These are phyloP conservation scores for Nakaseomyces bracarensis DNA, from an alignment of 1,139 yeast genomes.

Conservation along the genomic window DNA sequence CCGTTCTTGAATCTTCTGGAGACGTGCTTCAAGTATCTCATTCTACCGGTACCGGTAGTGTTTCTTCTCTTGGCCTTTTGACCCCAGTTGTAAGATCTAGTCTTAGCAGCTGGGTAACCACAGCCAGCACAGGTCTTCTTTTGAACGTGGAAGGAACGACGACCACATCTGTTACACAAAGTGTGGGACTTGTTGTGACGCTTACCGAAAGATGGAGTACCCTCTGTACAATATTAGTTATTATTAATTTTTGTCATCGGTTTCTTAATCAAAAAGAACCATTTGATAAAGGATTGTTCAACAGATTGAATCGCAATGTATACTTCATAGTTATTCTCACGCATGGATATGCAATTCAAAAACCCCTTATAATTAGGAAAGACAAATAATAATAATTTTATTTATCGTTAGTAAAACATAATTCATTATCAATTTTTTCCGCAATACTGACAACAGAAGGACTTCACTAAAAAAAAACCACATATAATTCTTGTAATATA, in stretches of 20 bases:
- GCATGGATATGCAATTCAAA: too few species aligned
- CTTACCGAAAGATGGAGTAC: constrained; percentile 99
- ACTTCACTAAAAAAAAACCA: too few species aligned
- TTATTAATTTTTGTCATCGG: not conserved
- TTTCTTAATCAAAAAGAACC: not conserved
- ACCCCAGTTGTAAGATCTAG: constrained; percentile 99
- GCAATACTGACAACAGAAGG: too few species aligned
- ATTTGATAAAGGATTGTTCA: too few species aligned
- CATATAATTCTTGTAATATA: too few species aligned
- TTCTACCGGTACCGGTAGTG: constrained; percentile 99
- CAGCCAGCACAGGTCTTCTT: constrained; percentile 98
- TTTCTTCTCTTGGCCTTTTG: constrained; percentile 98
- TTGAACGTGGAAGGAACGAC: constrained; percentile 98
- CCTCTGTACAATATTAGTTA: constrained; percentile 48
- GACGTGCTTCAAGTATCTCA: constrained; percentile 95
- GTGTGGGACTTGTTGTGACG: constrained; percentile 99
- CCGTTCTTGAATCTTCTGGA: constrained; percentile 98
- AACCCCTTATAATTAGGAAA: too few species aligned
- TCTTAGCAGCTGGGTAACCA: constrained; percentile 99
- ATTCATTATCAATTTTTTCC: too few species aligned
- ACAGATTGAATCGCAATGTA: too few species aligned
- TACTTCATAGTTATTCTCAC: too few species aligned
- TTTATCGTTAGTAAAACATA: too few species aligned
- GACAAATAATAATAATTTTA: too few species aligned
- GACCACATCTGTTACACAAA: constrained; percentile 99